Evolutionary conservation across 495 filamentous ascomycete species (phyloP).

Genomic region (Parathielavia appendiculata): DNA sequence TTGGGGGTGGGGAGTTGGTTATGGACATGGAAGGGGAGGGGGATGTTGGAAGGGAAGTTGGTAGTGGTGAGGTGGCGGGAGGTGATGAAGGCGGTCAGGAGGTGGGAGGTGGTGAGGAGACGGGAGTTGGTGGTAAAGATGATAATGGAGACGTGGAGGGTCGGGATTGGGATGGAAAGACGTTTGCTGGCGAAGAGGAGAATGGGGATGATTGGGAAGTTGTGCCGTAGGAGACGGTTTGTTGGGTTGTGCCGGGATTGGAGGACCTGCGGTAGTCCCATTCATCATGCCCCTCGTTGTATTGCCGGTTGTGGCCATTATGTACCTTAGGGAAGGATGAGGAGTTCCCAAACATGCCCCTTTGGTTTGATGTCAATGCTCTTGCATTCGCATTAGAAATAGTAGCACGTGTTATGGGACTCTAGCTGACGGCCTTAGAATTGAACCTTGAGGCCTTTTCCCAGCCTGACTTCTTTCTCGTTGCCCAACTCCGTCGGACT

Average conservation of each 20-base stretch:
- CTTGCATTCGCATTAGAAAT: too few species aligned
- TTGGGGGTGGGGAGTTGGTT: neutral
- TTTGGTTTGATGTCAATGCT: too few species aligned
- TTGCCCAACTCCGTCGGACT: neutral
- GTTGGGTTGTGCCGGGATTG: neutral
- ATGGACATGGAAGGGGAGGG: neutral
- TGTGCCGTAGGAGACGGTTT: neutral
- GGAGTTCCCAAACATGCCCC: too few species aligned
- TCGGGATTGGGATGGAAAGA: conserved; percentile 2
- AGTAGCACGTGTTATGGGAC: too few species aligned
- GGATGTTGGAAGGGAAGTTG: neutral
- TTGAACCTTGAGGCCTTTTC: too few species aligned
- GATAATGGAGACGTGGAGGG: neutral
- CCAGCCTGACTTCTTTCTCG: neutral
- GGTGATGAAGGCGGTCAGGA: neutral
- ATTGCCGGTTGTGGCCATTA: neutral
- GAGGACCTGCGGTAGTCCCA: too few species aligned
- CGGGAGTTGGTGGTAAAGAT: neutral
- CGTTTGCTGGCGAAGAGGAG: neutral
- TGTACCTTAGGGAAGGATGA: neutral
- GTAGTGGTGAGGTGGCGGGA: neutral
- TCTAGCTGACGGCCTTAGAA: too few species aligned
- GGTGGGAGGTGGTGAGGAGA: neutral
- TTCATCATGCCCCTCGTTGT: too few species aligned
- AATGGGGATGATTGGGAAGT: conserved; percentile 7